Base-by-base conservation (phyloP, 1,284 basidiomycete species). In the Gomphus bonarii region DNA sequence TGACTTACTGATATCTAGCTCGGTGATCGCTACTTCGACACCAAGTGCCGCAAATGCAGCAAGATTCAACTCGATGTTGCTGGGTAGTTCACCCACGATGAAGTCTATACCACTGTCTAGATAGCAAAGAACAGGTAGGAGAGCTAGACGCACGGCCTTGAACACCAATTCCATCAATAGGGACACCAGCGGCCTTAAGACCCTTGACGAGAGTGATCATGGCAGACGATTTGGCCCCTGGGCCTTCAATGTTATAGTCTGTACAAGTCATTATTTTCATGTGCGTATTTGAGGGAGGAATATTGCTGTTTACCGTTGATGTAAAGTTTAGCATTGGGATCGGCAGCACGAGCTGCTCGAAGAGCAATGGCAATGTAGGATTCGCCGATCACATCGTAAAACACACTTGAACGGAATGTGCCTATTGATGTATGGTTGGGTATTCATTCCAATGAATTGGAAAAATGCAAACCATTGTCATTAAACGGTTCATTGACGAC, bases 221-320 rank as follows among this genome's bases (percentile, higher is more conserved):
- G 1, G 72, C 72, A 22, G 71, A 75, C 16, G 73, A 68, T 65
- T 80, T 79, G 31, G 69, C 66, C 40, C 74, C 70, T 63, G 50
- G 10, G 12, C 67, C 68, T 60, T 79, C 77, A 50, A 79, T 73
- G 65, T 78, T 81, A 70, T 78, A 83, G 63, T 82, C 80, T 50
- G 11, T 18, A 31, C 10, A n/a, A 63, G 81, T 82, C 68, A 81
- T 77, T 71, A 73, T n/a, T 20, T 3, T 20, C 5, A 46, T 14
- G 44, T 28, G 20, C 44, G 5, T 6, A 3, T 46, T 3, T 30
- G 20, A 14, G 5, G 3, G 4, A 25, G 11, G 9, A 25, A 16
- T 2, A n/a, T 7, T 10, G n/a, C 25, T 2, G 25, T n/a, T 14
- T 35, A 50, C 49, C 49, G 18, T 50, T 50, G n/a, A 50, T 50